phyloP scores from a whole-genome alignment of 306 rosid genomes.

The Psophocarpus tetragonolobus region DNA sequence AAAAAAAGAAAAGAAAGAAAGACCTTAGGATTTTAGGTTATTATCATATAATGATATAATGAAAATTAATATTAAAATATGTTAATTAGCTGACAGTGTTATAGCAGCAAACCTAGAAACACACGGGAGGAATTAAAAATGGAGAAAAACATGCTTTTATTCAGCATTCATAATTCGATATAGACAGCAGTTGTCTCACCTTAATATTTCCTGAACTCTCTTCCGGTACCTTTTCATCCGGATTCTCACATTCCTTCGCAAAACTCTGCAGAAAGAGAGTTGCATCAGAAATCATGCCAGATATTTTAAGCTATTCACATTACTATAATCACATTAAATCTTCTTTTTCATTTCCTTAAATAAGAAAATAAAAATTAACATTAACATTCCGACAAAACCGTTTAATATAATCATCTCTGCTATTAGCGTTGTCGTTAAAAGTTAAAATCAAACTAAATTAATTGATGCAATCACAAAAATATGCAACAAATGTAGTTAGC shows the following conservation, averaged over 20 bases:
- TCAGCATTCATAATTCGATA: background rate
- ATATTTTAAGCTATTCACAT: background rate
- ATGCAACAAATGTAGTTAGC: background rate
- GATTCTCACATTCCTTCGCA: slow-evolving; percentile 28
- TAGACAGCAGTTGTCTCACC: slow-evolving; percentile 22
- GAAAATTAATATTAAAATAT: background rate
- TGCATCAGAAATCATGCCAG: background rate
- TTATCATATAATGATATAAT: background rate
- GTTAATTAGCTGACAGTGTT: background rate
- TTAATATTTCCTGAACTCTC: slow-evolving; percentile 7
- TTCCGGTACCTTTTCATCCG: slow-evolving; percentile 11
- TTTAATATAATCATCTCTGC: background rate
- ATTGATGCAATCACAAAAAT: background rate
- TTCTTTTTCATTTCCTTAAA: background rate
- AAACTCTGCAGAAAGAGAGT: background rate
- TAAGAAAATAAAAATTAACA: slow-evolving; percentile 8
- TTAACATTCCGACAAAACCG: background rate
- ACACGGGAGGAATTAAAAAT: background rate
- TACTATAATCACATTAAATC: background rate
- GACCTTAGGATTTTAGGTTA: background rate
- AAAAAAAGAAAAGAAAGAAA: slow-evolving; percentile 7
- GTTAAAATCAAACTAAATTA: background rate
- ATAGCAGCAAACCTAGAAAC: background rate
- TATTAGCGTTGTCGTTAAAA: slow-evolving; percentile 9
- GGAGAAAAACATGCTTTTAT: background rate